Percentiles rank a stretch among this genome's conserved stretches.
Evolutionary conservation across 129 eudicot species (phyloP).

Genomic region (Rutidosis leptorrhynchoides): DNA sequence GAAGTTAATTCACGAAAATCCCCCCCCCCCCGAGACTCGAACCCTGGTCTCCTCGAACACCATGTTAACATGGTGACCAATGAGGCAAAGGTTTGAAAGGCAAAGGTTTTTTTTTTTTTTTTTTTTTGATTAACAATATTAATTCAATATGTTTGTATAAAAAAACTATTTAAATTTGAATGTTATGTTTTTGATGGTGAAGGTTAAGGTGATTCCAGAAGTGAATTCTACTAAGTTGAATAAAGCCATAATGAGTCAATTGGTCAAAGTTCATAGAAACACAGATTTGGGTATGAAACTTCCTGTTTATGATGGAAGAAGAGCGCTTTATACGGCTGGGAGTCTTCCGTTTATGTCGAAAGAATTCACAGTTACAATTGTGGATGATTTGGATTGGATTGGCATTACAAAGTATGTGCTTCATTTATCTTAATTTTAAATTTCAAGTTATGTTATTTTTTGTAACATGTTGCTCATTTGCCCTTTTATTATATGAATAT

Average conservation of each 20-base stretch:
- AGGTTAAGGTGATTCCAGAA: constrained; percentile 66
- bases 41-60: no score
- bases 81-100: no score
- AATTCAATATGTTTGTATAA: no score
- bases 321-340: constrained; percentile 69
- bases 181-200: background rate
- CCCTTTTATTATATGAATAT: background rate
- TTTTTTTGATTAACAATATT: no score
- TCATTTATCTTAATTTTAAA: background rate
- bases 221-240: constrained; percentile 52
- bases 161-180: background rate
- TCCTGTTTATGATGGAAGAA: constrained; percentile 79
- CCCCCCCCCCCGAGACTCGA: no score
- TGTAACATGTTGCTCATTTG: background rate
- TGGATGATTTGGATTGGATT: constrained; percentile 47
- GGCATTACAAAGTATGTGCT: constrained; percentile 46
- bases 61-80: no score
- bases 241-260: constrained; percentile 50
- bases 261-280: constrained; percentile 54
- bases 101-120: background rate
- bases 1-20: no score
- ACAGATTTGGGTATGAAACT: constrained; percentile 62
- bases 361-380: constrained; percentile 42
- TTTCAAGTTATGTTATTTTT: background rate
- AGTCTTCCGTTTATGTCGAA: constrained; percentile 51